Evolutionary conservation across 2,329 filamentous ascomycete genomes (phyloP).

Genomic region (Cytospora mali): DNA sequence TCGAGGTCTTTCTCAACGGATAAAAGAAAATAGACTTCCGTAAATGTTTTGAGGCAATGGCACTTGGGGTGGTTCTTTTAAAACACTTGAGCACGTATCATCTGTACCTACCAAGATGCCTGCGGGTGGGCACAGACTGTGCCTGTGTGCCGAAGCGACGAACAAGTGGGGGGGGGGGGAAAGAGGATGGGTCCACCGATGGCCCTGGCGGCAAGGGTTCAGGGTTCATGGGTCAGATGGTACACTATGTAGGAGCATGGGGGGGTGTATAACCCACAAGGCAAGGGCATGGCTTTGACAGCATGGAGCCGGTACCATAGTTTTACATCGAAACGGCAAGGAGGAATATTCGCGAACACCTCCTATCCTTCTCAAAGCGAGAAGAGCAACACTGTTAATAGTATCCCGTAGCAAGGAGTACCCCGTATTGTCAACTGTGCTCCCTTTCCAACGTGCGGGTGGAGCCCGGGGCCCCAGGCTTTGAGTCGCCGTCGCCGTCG

Average conservation of each 20-base stretch:
- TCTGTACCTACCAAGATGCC: constrained; percentile 3
- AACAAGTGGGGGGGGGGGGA: background rate
- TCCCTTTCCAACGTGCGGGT: background rate
- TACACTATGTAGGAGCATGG: background rate
- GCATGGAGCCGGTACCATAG: background rate
- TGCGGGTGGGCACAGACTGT: constrained; percentile 10
- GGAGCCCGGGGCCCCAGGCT: too few species aligned
- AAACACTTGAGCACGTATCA: too few species aligned
- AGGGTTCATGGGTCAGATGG: background rate
- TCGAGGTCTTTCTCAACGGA: background rate
- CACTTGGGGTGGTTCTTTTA: background rate
- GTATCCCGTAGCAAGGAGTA: background rate
- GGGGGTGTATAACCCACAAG: background rate
- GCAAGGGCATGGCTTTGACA: background rate
- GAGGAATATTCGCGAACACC: too few species aligned
- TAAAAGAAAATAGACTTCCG: background rate
- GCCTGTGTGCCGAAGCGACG: constrained; percentile 7
- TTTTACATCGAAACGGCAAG: too few species aligned
- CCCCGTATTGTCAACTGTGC: background rate
- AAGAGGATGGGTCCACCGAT: background rate
- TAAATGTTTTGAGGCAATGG: background rate
- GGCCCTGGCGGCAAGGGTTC: constrained; percentile 9
- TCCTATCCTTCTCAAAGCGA: background rate
- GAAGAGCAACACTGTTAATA: background rate
- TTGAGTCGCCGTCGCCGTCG: background rate